Base-by-base conservation (phyloP, 2,329 filamentous ascomycete genomes). In the Colletotrichum eremochloae region DNA sequence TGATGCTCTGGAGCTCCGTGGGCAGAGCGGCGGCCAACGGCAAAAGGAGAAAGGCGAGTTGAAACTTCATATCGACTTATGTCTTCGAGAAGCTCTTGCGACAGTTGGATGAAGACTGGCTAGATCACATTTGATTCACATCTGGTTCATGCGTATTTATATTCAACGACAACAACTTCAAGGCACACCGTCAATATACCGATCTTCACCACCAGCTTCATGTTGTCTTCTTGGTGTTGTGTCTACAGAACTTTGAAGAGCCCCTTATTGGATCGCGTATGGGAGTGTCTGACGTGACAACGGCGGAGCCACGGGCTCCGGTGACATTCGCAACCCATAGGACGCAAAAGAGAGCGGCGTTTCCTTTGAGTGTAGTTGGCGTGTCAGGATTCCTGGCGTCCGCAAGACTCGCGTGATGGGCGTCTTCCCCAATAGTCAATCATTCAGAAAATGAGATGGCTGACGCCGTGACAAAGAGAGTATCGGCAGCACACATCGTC, bases 201-300 rank as follows among this genome's bases (percentile, higher is more conserved):
- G 7, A 20, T 53, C 50, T 18, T 18, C 2, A 29, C 14, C 29
- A 3, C 7, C 50, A 20, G 29, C 50, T 24, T 33, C 29, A 53
- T 53, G 11, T 31, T 53, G 50, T 33, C 50, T 31, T 9, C 29
- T 33, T 53, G 50, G 29, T 18, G 29, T 5, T 31, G 50, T 33
- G 11, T 31, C 29, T 53, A 18, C 29, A 53, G 29, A 18, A 5
- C 15, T 33, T 15, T 1, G 29, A 33, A 31, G 3, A 53, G 7
- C 29, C 7, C 50, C 50, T 53, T 29, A 53, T 53, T 53, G 50
- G 50, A 33, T 53, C 50, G 50, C 50, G 50, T 53, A 53, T 53
- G 50, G 20, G 8, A 33, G 29, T 31, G 20, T 31, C 7, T 5
- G 29, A 53, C 11, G 7, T 31, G 29, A 33, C 12, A 18, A 53